phyloP scores from a whole-genome alignment of 768 basidiomycete genomes.

The Thelephora aurantiotincta region DNA sequence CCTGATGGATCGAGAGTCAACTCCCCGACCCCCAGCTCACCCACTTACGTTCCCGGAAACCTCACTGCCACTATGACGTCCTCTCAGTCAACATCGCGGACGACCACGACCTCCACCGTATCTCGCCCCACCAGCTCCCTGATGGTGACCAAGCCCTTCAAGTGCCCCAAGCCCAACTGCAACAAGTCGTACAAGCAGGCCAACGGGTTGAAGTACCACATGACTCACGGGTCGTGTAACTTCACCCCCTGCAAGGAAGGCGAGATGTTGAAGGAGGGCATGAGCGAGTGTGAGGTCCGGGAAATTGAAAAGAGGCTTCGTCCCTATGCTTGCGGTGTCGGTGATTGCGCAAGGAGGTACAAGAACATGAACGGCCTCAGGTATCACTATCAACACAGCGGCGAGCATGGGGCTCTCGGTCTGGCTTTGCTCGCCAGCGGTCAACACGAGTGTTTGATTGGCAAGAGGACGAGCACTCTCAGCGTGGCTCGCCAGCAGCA shows the following conservation, averaged over 20 bases:
- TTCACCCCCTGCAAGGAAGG: conserved; percentile 72
- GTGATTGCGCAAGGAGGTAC: conserved; percentile 77
- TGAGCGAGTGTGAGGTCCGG: conserved; percentile 43
- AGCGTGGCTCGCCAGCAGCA: neutral
- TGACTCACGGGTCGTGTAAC: conserved; percentile 87
- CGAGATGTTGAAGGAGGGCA: conserved; percentile 19
- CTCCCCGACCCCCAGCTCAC: conserved; percentile 14
- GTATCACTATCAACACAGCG: conserved; percentile 95
- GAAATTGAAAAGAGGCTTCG: conserved; percentile 63
- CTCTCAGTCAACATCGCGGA: conserved; percentile 11
- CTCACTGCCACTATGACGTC: conserved; percentile 13
- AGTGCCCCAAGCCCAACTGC: conserved; percentile 90
- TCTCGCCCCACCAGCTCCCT: conserved; percentile 42
- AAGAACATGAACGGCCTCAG: conserved; percentile 96
- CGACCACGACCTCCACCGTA: conserved; percentile 20
- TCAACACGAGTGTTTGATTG: conserved; percentile 37
- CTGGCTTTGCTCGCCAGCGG: conserved; percentile 71
- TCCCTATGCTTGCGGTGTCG: conserved; percentile 84
- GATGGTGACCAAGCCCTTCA: conserved; percentile 75
- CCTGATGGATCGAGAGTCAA: conserved; percentile 33
- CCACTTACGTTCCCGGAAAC: conserved; percentile 8
- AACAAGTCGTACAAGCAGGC: conserved; percentile 95
- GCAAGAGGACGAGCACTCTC: neutral
- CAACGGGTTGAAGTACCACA: conserved; percentile 89
- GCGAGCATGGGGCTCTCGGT: conserved; percentile 87